Base-by-base conservation (phyloP, 2,329 filamentous ascomycete genomes). In the Aspergillus brunneoviolaceus region DNA sequence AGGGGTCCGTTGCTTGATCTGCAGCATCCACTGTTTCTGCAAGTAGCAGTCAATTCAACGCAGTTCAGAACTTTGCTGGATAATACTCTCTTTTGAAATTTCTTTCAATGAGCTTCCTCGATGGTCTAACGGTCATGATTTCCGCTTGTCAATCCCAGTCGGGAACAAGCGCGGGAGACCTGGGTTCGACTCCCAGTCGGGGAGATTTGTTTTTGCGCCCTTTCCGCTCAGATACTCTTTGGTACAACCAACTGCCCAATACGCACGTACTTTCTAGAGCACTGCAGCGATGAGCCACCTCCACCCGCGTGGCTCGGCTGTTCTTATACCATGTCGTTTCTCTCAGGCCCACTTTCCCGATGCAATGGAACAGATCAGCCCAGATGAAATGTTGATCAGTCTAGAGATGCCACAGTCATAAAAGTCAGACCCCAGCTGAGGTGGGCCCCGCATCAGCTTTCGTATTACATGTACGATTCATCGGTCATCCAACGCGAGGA, bases 51-150 rank as follows among this genome's bases (percentile, higher is more conserved):
- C 19, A 19, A 19, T 35, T 35, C 12, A 33, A 21, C 21, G 21
- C 21, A 21, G 21, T 2, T 21, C 21, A 21, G 3, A 33, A 12
- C 1, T 33, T 33, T 9, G 12, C 31, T 33, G 3, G 0, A 33
- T 33, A 1, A 12, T 33, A 33, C 31, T 12, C 6, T 33, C 2
- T 16, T 35, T 2, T 1, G 11, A 45, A 0, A 7, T 25, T 39
- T 11, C 33, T 2, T 10, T 33, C 5, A 55, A 16, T 2, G 23
- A 9, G 23, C 12, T 23, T 55, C 53, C 53, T 55, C 42, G 53
- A 55, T 55, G 53, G 53, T 55, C 53, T 55, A 55, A 55, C 53
- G 53, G 53, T 55, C 53, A 55, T 55, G 53, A 55, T 55, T 55
- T 55, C 53, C 53, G 53, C 53, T 55, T 55, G 53, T 55, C 53